phyloP scores from a whole-genome alignment of 129 eudicot genomes.

The Deinandra increscens region DNA sequence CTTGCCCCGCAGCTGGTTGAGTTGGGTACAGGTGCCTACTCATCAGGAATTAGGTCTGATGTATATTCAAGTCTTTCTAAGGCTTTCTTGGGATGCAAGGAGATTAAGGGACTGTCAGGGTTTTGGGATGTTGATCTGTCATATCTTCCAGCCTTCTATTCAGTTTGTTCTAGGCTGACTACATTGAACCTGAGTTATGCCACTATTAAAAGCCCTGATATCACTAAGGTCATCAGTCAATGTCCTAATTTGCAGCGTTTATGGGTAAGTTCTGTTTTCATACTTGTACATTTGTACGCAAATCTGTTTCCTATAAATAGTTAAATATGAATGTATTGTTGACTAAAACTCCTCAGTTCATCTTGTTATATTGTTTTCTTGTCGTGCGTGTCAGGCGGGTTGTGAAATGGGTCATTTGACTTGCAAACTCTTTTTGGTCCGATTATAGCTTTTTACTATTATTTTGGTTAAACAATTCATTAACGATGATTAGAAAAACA shows the following conservation, averaged over 20 bases:
- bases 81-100: constrained; percentile 59
- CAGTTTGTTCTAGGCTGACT: constrained; percentile 62
- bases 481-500: no score
- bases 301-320: background rate
- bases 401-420: background rate
- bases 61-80: constrained; percentile 39
- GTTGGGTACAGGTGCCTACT: constrained; percentile 66
- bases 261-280: constrained; percentile 49
- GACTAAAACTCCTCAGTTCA: background rate
- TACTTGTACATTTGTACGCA: background rate
- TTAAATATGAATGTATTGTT: background rate
- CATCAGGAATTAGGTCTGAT: constrained; percentile 53
- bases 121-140: constrained; percentile 74
- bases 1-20: constrained; percentile 68
- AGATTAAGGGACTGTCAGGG: constrained; percentile 64
- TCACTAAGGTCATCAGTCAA: constrained; percentile 52
- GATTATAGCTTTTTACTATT: background rate
- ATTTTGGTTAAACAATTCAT: no score
- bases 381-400: background rate
- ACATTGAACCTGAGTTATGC: constrained; percentile 71
- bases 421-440: no score
- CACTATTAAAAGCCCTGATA: constrained; percentile 54
- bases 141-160: constrained; percentile 63
- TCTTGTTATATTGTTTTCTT: background rate
- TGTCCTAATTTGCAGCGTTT: constrained; percentile 63